Conservation (phyloP, 208 protist species). For the Acanthamoeba triangularis region DNA sequence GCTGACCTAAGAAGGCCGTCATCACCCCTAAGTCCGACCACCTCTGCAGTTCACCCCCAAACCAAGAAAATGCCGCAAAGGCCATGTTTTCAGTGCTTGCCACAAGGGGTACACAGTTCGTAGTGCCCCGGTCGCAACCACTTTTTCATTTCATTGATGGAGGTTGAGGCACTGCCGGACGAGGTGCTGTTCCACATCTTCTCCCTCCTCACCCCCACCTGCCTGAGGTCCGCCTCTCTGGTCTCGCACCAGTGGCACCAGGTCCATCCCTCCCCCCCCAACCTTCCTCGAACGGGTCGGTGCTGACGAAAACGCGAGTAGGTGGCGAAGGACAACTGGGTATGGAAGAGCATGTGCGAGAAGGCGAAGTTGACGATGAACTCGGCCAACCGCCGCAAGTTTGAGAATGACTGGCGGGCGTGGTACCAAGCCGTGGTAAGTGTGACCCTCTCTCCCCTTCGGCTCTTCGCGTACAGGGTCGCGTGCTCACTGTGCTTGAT, state of each 20-base stretch:
- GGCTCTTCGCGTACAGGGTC: background rate
- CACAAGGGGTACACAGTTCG: too few species aligned
- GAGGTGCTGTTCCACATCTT: conserved; percentile 22
- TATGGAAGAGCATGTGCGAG: background rate
- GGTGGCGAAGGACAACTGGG: conserved; percentile 51
- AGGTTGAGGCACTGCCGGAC: background rate
- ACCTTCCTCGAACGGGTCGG: background rate
- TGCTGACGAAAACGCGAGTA: background rate
- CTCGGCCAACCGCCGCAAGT: conserved; percentile 7
- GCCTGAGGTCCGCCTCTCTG: background rate
- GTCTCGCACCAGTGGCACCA: conserved; percentile 40
- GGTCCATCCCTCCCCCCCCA: background rate
- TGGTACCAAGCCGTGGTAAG: conserved; percentile 9
- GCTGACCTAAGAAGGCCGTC: too few species aligned
- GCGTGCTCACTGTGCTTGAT: background rate
- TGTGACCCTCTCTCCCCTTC: background rate
- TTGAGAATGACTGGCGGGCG: background rate
- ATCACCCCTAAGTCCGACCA: too few species aligned
- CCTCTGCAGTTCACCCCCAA: too few species aligned
- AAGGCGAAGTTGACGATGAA: background rate
- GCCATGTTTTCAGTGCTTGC: background rate
- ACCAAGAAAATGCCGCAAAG: background rate
- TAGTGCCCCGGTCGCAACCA: too few species aligned
- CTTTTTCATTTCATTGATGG: background rate
- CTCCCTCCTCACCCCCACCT: background rate